These are phyloP conservation scores for Lactarius hengduanensis DNA, from an alignment of 768 basidiomycete species.

Conservation along the genomic window DNA sequence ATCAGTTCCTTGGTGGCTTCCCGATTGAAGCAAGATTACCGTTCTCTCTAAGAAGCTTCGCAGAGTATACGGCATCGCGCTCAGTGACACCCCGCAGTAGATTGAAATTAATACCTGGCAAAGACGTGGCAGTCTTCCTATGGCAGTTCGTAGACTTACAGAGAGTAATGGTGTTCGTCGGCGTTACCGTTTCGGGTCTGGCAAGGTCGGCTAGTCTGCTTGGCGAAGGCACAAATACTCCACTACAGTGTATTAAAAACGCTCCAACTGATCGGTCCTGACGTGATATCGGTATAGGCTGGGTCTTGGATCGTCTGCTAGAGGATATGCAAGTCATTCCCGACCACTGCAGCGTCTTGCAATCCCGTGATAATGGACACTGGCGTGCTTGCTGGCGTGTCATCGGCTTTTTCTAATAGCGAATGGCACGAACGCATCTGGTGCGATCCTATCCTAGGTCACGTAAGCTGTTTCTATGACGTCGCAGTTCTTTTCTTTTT, in stretches of 20 bases:
- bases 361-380: slow-evolving; percentile 33
- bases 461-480: slow-evolving; percentile 15
- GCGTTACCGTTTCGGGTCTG: slow-evolving; percentile 4
- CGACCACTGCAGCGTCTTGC: slow-evolving; percentile 53
- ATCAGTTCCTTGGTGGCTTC: no score
- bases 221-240: slow-evolving; percentile 95
- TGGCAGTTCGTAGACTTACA: no score
- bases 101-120: background rate
- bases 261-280: slow-evolving; percentile 65
- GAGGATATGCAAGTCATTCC: slow-evolving; percentile 98
- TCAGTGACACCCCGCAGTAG: no score
- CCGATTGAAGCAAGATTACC: no score
- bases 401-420: slow-evolving; percentile 74
- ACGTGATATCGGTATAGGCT: slow-evolving; percentile 76
- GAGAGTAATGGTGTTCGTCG: no score
- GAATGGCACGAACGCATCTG: background rate
- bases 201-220: slow-evolving; percentile 60
- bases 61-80: no score
- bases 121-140: background rate
- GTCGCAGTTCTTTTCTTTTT: background rate
- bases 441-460: slow-evolving; percentile 33
- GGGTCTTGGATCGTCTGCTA: slow-evolving; percentile 93
- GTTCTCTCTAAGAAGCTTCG: no score
- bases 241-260: slow-evolving; percentile 77
- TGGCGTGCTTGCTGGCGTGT: no score